phyloP scores from a whole-genome alignment of 2,329 filamentous ascomycete genomes.

The Cadophora luteo-olivacea region DNA sequence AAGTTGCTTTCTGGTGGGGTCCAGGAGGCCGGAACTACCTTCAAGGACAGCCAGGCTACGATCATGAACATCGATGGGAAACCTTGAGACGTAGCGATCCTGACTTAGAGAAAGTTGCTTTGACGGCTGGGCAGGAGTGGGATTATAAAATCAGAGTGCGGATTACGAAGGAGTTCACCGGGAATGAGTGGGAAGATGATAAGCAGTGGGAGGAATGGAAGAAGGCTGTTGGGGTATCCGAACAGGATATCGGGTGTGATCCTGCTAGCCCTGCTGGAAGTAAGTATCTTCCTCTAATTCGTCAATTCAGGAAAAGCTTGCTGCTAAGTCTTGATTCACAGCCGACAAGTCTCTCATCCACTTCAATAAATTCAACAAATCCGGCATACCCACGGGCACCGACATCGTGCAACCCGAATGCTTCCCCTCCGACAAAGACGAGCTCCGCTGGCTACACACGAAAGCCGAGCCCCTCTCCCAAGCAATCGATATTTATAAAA shows the following conservation, averaged over 20 bases:
- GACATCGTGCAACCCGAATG: conserved; percentile 11
- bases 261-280: background rate
- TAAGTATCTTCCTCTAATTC: conserved; percentile 1
- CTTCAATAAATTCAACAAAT: background rate
- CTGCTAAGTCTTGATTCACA: background rate
- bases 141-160: conserved; percentile 35
- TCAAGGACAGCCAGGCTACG: background rate
- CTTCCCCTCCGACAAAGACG: conserved; percentile 26
- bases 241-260: background rate
- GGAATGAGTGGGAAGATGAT: conserved; percentile 32
- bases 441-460: conserved; percentile 31
- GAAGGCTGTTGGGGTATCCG: conserved; percentile 1
- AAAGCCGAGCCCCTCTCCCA: conserved; percentile 20
- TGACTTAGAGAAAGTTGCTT: conserved; percentile 29
- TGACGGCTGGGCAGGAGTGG: conserved; percentile 37
- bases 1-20: conserved; percentile 42
- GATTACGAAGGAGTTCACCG: conserved; percentile 33
- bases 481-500: background rate
- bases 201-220: conserved; percentile 32
- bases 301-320: no score
- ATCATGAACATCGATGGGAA: conserved; percentile 28
- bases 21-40: conserved; percentile 32
- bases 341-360: background rate
- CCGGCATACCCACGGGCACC: background rate
- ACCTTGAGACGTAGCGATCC: conserved; percentile 26